These are phyloP conservation scores for Scutellaria minor DNA, from an alignment of 257 asterid species.

Conservation along the genomic window DNA sequence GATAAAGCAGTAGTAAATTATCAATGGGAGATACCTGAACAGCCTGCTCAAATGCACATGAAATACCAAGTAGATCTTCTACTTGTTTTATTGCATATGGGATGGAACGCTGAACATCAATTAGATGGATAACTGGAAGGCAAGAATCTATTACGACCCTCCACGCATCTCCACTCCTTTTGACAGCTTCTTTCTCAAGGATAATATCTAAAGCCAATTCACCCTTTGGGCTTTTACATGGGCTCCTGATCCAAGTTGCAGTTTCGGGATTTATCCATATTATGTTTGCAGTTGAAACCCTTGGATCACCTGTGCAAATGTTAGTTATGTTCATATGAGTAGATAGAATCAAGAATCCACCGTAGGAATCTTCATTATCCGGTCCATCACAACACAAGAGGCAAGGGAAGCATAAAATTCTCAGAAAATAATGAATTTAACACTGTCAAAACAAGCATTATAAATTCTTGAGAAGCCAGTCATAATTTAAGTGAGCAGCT, in stretches of 20 bases:
- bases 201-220: constrained; percentile 81
- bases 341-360: constrained; percentile 25
- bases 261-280: constrained; percentile 78
- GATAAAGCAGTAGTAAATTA: constrained; percentile 25
- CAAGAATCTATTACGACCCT: constrained; percentile 89
- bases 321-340: constrained; percentile 22
- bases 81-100: constrained; percentile 93
- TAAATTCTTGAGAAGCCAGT: constrained; percentile 17
- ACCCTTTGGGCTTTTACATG: constrained; percentile 63
- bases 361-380: constrained; percentile 17
- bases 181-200: constrained; percentile 83
- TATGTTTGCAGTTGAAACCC: constrained; percentile 71
- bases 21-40: constrained; percentile 70
- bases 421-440: background rate
- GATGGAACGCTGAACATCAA: constrained; percentile 75
- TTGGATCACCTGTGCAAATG: constrained; percentile 75
- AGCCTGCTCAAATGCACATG: constrained; percentile 99
- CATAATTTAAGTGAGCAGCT: constrained; percentile 18
- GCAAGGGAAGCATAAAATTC: constrained; percentile 14
- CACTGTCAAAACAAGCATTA: constrained; percentile 20
- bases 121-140: constrained; percentile 77
- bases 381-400: constrained; percentile 26
- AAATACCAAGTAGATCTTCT: constrained; percentile 90
- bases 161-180: constrained; percentile 93
- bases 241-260: constrained; percentile 77